Percentiles rank a stretch among this genome's conserved stretches.
Evolutionary conservation across 228 moss, liverwort and hornwort genomes (phyloP).

Genomic region (Sphagnum magellanicum): DNA sequence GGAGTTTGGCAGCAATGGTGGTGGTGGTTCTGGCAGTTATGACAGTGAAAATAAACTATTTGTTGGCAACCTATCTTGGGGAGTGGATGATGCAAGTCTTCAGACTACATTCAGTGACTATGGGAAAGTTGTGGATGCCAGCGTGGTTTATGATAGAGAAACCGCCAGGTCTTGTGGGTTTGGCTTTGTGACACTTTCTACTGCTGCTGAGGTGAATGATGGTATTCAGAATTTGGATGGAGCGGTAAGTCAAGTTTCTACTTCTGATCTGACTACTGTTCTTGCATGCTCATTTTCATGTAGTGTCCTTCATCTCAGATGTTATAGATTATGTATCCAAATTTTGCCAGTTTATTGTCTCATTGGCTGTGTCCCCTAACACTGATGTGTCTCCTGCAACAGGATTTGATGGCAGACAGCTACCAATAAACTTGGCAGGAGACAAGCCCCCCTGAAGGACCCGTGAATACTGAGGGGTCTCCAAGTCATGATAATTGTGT

Average conservation of each 20-base stretch:
- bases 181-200: constrained; percentile 68
- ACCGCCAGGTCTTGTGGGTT: constrained; percentile 64
- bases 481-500: no score
- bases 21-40: constrained; percentile 6
- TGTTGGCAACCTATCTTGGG: constrained; percentile 76
- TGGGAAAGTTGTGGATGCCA: constrained; percentile 75
- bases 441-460: no score
- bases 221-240: constrained; percentile 9
- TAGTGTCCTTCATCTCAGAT: no score
- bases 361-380: no score
- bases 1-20: constrained; percentile 2
- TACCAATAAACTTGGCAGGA: no score
- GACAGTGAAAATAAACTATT: constrained; percentile 68
- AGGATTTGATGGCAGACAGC: no score
- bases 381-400: no score
- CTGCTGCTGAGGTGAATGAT: constrained; percentile 9
- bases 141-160: constrained; percentile 54
- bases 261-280: background rate
- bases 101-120: constrained; percentile 59
- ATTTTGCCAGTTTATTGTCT: no score
- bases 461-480: no score
- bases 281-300: no score
- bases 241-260: constrained; percentile 4
- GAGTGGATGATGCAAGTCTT: constrained; percentile 44
- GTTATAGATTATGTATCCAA: no score